Evolutionary conservation across 306 rosid species (phyloP).

Genomic region (Lagenaria siceraria): DNA sequence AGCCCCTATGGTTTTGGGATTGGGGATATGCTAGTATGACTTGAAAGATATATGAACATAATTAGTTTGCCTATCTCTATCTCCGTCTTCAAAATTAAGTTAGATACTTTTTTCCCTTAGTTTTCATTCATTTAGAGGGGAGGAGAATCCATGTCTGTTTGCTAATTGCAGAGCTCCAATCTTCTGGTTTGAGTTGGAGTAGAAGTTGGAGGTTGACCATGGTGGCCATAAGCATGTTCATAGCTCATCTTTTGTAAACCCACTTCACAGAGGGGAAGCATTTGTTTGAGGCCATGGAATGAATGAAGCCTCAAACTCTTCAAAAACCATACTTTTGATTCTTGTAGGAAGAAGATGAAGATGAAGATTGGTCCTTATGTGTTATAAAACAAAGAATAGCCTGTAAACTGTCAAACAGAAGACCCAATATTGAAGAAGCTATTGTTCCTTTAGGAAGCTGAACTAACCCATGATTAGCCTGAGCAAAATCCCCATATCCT

Average conservation of each 20-base stretch:
- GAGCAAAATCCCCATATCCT: not conserved
- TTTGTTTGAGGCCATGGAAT: not conserved
- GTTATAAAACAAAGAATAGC: not conserved
- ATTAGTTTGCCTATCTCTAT: not conserved
- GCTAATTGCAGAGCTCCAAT: not conserved
- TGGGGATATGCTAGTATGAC: not conserved
- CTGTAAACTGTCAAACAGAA: not conserved
- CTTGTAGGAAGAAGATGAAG: not conserved
- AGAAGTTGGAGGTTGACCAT: not conserved
- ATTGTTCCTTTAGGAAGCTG: not conserved
- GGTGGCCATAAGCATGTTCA: not conserved
- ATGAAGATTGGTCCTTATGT: not conserved
- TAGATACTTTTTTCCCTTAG: not conserved
- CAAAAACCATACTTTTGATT: not conserved
- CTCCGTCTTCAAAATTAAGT: not conserved
- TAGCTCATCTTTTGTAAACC: not conserved
- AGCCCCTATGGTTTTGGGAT: not conserved
- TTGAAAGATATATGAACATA: not conserved
- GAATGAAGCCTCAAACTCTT: not conserved
- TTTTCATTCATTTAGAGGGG: not conserved
- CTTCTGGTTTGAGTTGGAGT: not conserved
- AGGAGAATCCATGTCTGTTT: not conserved
- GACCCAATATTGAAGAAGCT: not conserved
- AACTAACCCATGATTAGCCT: not conserved
- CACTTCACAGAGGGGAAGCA: not conserved